Percentiles rank a stretch among this genome's conserved stretches.
These are phyloP conservation scores for Phoma sp. DNA, from an alignment of 2,329 filamentous ascomycete species.

Conservation along the genomic window DNA sequence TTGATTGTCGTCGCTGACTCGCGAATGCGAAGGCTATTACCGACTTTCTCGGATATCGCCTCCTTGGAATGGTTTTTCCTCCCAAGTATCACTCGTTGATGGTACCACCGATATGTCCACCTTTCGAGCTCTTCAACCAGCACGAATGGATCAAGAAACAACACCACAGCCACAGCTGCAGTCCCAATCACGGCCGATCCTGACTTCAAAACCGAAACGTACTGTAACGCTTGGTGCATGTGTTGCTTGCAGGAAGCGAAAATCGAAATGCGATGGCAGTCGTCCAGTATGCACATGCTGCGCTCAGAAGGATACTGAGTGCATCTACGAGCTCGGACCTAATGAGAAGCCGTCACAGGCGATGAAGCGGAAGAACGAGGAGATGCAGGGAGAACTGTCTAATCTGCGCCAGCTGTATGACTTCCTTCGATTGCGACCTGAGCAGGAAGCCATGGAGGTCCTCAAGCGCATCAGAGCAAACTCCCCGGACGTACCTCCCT, in stretches of 20 bases:
- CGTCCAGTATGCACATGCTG: constrained; percentile 43
- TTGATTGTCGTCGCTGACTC: constrained; percentile 6
- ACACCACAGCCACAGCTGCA: constrained; percentile 28
- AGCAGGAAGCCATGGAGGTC: constrained; percentile 39
- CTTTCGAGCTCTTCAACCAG: constrained; percentile 42
- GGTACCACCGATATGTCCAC: constrained; percentile 30
- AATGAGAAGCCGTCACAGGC: constrained; percentile 46
- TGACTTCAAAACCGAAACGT: constrained; percentile 42
- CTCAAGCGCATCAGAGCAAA: constrained; percentile 35
- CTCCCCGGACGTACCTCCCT: constrained; percentile 22
- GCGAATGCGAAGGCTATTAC: neutral
- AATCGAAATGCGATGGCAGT: constrained; percentile 44
- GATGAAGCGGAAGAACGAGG: constrained; percentile 46
- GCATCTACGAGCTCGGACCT: constrained; percentile 43
- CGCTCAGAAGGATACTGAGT: constrained; percentile 40
- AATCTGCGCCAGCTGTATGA: constrained; percentile 43
- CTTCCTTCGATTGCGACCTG: constrained; percentile 36
- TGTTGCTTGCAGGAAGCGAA: constrained; percentile 43
- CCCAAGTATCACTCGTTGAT: neutral
- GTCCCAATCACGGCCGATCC: constrained; percentile 28
- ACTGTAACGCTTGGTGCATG: constrained; percentile 45
- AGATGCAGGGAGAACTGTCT: constrained; percentile 44
- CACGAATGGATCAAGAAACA: constrained; percentile 39
- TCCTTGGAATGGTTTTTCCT: constrained; percentile 8
- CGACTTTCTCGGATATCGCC: constrained; percentile 2